Conservation (phyloP, 192 early-diverging fungal species). For the Geosiphon pyriformis region DNA sequence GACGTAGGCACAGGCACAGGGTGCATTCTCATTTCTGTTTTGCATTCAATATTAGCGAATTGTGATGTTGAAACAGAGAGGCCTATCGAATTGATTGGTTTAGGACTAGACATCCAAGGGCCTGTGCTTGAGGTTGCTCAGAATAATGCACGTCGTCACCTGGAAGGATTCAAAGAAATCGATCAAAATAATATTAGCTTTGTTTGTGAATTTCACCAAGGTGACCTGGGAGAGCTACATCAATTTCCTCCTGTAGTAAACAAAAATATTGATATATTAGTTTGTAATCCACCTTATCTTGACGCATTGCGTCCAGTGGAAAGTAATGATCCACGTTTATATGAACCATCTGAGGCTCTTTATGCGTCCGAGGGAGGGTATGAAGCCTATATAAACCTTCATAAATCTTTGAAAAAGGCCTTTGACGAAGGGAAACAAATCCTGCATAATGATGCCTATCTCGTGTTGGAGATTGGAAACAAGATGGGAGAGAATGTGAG, state of each 20-base stretch:
- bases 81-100: background rate
- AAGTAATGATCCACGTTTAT: background rate
- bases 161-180: background rate
- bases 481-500: slow-evolving; percentile 10
- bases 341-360: slow-evolving; percentile 8
- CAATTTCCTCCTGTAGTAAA: background rate
- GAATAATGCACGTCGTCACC: slow-evolving; percentile 1
- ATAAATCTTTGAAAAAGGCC: background rate
- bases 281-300: slow-evolving; percentile 22
- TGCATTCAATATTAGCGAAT: slow-evolving; percentile 7
- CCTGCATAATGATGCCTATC: background rate
- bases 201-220: slow-evolving; percentile 9
- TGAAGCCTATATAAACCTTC: background rate
- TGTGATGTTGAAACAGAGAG: background rate
- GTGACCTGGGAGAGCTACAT: background rate
- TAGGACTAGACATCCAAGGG: slow-evolving; percentile 10
- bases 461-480: slow-evolving; percentile 10
- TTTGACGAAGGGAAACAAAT: background rate
- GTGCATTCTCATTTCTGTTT: slow-evolving; percentile 10
- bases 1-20: slow-evolving; percentile 14
- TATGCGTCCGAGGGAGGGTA: background rate
- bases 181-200: background rate
- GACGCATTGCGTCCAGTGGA: background rate
- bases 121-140: background rate
- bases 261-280: slow-evolving; percentile 4